Percentiles rank a stretch among this genome's conserved stretches.
These are phyloP conservation scores for Pholiota adiposa DNA, from an alignment of 1,284 basidiomycete genomes.

Conservation along the genomic window DNA sequence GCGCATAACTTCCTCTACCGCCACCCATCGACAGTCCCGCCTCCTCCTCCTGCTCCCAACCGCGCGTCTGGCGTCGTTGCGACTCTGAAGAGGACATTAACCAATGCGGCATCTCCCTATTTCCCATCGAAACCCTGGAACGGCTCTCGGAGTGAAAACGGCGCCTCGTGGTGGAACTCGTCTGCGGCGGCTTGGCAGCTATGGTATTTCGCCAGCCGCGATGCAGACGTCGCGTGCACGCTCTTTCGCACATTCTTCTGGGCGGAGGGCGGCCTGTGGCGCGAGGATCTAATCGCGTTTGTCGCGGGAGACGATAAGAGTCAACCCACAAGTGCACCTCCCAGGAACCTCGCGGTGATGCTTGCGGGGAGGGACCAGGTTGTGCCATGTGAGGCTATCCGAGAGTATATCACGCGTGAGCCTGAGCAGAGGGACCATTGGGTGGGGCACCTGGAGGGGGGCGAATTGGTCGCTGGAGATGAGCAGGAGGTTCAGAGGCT, in stretches of 20 bases:
- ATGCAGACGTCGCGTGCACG: slow-evolving; percentile 62
- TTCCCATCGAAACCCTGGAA: neutral
- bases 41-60: too few relatives aligned
- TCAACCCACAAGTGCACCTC: neutral
- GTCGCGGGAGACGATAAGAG: slow-evolving; percentile 14
- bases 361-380: slow-evolving; percentile 63
- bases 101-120: neutral
- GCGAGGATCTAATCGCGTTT: slow-evolving; percentile 50
- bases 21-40: slow-evolving; percentile 35
- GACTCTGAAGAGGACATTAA: neutral
- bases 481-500: neutral
- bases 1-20: slow-evolving; percentile 72
- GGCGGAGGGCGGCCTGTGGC: slow-evolving; percentile 63
- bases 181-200: slow-evolving; percentile 66
- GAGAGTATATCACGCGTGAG: slow-evolving; percentile 3
- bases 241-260: slow-evolving; percentile 68
- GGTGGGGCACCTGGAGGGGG: neutral
- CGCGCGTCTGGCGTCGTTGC: neutral
- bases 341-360: slow-evolving; percentile 43
- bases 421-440: neutral
- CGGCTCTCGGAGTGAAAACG: too few relatives aligned
- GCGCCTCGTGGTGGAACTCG: slow-evolving; percentile 15
- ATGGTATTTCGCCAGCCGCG: slow-evolving; percentile 69
- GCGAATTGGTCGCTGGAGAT: neutral
- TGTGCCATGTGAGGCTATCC: slow-evolving; percentile 51